These are phyloP conservation scores for Cercis canadensis DNA, from an alignment of 306 rosid species.

Conservation along the genomic window DNA sequence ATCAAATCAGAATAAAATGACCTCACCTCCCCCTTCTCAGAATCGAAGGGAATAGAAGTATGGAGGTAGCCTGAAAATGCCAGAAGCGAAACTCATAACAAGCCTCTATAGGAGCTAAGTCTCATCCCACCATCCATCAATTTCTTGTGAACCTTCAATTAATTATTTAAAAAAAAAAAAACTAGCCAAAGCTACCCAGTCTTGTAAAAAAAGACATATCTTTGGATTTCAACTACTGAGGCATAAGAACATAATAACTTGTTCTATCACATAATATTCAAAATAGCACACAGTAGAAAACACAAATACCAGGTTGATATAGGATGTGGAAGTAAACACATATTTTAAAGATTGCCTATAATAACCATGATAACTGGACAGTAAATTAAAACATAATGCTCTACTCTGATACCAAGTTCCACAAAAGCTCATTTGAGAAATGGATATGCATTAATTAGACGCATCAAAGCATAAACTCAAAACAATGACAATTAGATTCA, in stretches of 20 bases:
- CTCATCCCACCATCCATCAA: slow-evolving; percentile 29
- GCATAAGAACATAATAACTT: slow-evolving; percentile 19
- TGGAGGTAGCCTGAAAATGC: slow-evolving; percentile 44
- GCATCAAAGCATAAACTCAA: background rate
- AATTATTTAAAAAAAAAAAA: slow-evolving; percentile 31
- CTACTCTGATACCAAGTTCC: slow-evolving; percentile 16
- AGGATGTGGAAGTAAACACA: background rate
- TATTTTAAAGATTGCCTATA: slow-evolving; percentile 14
- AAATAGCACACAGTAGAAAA: background rate
- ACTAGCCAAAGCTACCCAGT: slow-evolving; percentile 30
- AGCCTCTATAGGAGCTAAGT: slow-evolving; percentile 34
- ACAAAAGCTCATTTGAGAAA: slow-evolving; percentile 16
- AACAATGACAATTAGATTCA: background rate
- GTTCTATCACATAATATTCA: background rate
- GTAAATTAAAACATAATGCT: no score
- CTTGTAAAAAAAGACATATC: slow-evolving; percentile 22
- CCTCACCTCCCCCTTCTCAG: slow-evolving; percentile 37
- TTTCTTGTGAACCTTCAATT: background rate
- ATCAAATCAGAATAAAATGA: slow-evolving; percentile 25
- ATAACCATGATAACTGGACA: background rate
- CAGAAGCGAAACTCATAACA: slow-evolving; percentile 39
- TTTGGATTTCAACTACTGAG: slow-evolving; percentile 7
- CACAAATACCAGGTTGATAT: slow-evolving; percentile 10
- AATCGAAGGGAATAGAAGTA: slow-evolving; percentile 20
- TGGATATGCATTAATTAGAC: background rate